Percentiles rank a stretch among this genome's conserved stretches.
These are phyloP conservation scores for Penicillium silybi DNA, from an alignment of 495 filamentous ascomycete genomes.

Conservation along the genomic window DNA sequence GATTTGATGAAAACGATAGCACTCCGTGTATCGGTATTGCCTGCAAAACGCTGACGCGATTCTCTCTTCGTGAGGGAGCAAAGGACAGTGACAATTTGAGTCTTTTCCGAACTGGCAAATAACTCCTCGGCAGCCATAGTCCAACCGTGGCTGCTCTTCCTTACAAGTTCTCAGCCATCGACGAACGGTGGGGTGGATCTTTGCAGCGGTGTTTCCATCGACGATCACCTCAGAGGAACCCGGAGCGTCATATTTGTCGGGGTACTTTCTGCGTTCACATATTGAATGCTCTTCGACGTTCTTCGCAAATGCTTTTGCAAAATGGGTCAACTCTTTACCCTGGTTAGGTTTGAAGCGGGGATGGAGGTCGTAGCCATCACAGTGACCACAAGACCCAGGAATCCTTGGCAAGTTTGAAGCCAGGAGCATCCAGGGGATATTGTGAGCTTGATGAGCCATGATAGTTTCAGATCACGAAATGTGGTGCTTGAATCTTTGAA, in stretches of 20 bases:
- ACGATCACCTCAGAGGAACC: neutral
- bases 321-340: constrained; percentile 14
- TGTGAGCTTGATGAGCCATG: constrained; percentile 20
- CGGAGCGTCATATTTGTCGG: neutral
- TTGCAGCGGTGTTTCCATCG: neutral
- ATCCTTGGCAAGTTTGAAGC: constrained; percentile 13
- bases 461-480: neutral
- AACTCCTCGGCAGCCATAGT: neutral
- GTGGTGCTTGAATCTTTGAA: neutral
- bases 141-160: neutral
- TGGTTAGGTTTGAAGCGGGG: constrained; percentile 13
- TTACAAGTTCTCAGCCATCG: neutral
- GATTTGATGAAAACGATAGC: neutral
- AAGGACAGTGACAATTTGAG: neutral
- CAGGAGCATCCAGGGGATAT: constrained; percentile 14
- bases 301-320: constrained; percentile 10
- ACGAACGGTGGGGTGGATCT: neutral
- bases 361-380: constrained; percentile 8
- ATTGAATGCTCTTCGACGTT: constrained; percentile 13
- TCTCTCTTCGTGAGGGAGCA: constrained; percentile 10
- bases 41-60: constrained; percentile 13
- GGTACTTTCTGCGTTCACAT: constrained; percentile 20
- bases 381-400: neutral
- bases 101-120: neutral
- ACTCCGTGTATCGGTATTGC: neutral